Evolutionary conservation across 306 rosid genomes (phyloP).

Genomic region (Acacia acuminata): DNA sequence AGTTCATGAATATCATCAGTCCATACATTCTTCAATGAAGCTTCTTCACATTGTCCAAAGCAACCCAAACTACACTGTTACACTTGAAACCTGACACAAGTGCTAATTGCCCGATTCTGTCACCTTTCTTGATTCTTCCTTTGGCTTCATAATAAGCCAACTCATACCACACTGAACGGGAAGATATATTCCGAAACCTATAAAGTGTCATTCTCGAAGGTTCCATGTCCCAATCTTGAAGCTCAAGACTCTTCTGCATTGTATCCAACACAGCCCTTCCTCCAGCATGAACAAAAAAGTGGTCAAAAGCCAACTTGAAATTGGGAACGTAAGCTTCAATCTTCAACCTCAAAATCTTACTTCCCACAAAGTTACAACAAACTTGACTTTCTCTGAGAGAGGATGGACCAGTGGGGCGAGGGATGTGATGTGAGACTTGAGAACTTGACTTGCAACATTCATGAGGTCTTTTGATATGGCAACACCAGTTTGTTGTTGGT

Average conservation of each 20-base stretch:
- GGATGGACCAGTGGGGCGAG: constrained; percentile 17
- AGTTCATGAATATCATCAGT: background rate
- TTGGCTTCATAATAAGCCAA: constrained; percentile 30
- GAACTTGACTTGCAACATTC: background rate
- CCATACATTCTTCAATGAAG: background rate
- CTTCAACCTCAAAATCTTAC: background rate
- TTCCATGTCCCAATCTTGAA: constrained; percentile 24
- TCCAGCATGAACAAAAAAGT: constrained; percentile 29
- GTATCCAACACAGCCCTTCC: constrained; percentile 28
- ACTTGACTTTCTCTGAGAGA: background rate
- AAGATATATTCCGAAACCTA: constrained; percentile 30
- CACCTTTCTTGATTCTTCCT: constrained; percentile 28
- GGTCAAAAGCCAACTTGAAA: constrained; percentile 29
- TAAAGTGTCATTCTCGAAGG: constrained; percentile 37
- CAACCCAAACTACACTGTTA: constrained; percentile 25
- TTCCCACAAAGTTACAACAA: background rate
- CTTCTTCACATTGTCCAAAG: background rate
- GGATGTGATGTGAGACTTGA: constrained; percentile 17
- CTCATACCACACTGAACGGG: constrained; percentile 32
- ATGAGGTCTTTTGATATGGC: constrained; percentile 25
- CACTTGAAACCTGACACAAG: constrained; percentile 38
- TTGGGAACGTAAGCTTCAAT: constrained; percentile 17
- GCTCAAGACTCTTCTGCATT: constrained; percentile 15
- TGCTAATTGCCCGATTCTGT: constrained; percentile 31
- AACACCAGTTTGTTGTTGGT: background rate